These are phyloP conservation scores for Exophiala phaeomuriformis DNA, from an alignment of 2,329 filamentous ascomycete genomes.

Conservation along the genomic window DNA sequence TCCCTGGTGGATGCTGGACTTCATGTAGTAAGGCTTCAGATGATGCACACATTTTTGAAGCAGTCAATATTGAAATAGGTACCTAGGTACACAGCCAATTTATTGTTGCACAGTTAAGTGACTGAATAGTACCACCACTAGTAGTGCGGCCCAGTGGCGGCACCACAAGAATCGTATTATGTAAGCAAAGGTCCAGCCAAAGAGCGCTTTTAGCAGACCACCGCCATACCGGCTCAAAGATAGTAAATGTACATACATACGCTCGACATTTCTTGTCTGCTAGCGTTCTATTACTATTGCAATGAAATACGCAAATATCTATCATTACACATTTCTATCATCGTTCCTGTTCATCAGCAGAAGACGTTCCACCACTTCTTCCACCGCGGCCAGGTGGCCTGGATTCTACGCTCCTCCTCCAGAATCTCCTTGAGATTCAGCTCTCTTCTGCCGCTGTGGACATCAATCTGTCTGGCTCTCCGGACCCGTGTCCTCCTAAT, in stretches of 20 bases:
- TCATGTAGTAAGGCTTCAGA: too few species aligned
- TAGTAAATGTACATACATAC: too few species aligned
- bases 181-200: too few species aligned
- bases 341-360: slow-evolving; percentile 44
- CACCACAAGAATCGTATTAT: background rate
- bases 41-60: too few species aligned
- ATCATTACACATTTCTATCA: background rate
- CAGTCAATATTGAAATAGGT: too few species aligned
- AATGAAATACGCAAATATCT: background rate
- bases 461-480: slow-evolving; percentile 68
- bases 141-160: too few species aligned
- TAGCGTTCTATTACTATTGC: background rate
- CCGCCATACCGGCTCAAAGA: too few species aligned
- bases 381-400: slow-evolving; percentile 63
- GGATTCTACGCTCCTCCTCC: slow-evolving; percentile 71
- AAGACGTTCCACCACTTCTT: slow-evolving; percentile 67
- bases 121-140: too few species aligned
- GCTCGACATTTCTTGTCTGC: background rate
- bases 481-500: slow-evolving; percentile 63
- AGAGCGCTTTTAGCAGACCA: too few species aligned
- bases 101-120: too few species aligned
- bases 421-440: slow-evolving; percentile 72
- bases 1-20: too few species aligned
- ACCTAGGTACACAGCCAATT: too few species aligned
- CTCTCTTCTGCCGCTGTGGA: slow-evolving; percentile 76